Conservation (phyloP, 2,329 filamentous ascomycete genomes). For the Fusarium oxysporum region DNA sequence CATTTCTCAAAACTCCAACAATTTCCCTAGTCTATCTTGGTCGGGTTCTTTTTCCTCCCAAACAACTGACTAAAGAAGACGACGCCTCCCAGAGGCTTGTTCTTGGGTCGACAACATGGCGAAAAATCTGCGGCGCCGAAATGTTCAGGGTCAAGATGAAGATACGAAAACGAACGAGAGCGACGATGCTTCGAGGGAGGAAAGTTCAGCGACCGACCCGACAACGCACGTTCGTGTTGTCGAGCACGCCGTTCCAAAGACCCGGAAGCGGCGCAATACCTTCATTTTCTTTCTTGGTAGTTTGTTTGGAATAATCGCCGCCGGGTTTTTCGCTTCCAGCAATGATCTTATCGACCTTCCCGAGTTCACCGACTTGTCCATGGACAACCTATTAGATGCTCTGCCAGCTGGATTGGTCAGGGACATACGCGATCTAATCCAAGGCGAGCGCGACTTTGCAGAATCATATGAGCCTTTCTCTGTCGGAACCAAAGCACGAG, state of each 20-base stretch:
- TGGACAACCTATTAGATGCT: slow-evolving; percentile 88
- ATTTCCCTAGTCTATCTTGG: slow-evolving; percentile 1
- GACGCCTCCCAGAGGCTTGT: slow-evolving; percentile 37
- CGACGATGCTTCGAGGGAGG: slow-evolving; percentile 43
- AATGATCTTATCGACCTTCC: slow-evolving; percentile 90
- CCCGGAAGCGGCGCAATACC: slow-evolving; percentile 78
- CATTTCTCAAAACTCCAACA: slow-evolving; percentile 9
- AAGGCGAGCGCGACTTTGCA: slow-evolving; percentile 83
- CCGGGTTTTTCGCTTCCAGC: slow-evolving; percentile 88
- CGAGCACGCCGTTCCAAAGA: slow-evolving; percentile 58
- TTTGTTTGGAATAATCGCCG: slow-evolving; percentile 88
- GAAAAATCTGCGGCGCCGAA: slow-evolving; percentile 51
- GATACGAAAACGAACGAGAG: slow-evolving; percentile 38
- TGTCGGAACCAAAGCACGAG: slow-evolving; percentile 83
- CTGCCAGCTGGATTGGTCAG: slow-evolving; percentile 86
- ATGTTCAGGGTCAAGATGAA: slow-evolving; percentile 31
- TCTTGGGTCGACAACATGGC: slow-evolving; percentile 43
- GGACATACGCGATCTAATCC: slow-evolving; percentile 87
- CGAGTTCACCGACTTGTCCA: slow-evolving; percentile 76
- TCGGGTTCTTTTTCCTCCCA: neutral
- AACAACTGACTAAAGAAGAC: slow-evolving; percentile 19
- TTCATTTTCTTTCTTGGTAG: slow-evolving; percentile 90
- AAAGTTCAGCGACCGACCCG: slow-evolving; percentile 43
- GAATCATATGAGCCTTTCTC: slow-evolving; percentile 95
- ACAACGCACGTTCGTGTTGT: slow-evolving; percentile 57